Conservation (phyloP, 169 alveolate genomes). For the Cyclospora cayetanensis region DNA sequence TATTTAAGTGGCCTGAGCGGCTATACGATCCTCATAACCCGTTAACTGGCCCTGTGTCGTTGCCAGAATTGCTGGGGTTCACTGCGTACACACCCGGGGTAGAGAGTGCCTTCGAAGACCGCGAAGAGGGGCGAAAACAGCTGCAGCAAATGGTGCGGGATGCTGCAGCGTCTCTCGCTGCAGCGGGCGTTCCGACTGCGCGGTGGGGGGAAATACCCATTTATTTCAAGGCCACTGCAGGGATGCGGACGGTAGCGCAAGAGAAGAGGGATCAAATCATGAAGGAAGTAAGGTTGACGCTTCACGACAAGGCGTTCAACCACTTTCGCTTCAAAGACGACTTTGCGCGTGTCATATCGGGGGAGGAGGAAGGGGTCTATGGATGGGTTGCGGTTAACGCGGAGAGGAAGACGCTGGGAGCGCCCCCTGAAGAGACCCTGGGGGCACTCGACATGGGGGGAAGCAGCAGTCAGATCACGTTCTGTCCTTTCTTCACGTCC, state of each 20-base stretch:
- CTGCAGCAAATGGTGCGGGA: conserved; percentile 13
- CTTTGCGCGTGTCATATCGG: conserved; percentile 74
- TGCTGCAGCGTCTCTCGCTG: background rate
- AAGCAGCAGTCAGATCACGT: conserved; percentile 74
- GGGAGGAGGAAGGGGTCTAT: conserved; percentile 76
- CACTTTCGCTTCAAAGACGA: background rate
- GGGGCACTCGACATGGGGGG: conserved; percentile 79
- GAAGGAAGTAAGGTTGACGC: background rate
- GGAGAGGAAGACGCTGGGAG: conserved; percentile 41
- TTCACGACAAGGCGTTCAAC: background rate
- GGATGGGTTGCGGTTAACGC: conserved; percentile 77
- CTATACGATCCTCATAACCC: background rate
- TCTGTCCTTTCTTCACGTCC: conserved; percentile 51
- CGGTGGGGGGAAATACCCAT: conserved; percentile 37
- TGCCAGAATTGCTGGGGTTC: background rate
- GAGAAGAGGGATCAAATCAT: conserved; percentile 5
- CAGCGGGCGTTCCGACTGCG: background rate
- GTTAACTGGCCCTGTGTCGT: conserved; percentile 55
- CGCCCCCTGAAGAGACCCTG: conserved; percentile 59
- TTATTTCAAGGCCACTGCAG: conserved; percentile 66
- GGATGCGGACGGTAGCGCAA: conserved; percentile 46
- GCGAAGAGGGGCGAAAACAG: background rate
- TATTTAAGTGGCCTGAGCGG: conserved; percentile 24
- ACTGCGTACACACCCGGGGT: background rate
- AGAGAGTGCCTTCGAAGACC: background rate